phyloP scores from a whole-genome alignment of 2,329 filamentous ascomycete species.

The Pestalotiopsis sp. region DNA sequence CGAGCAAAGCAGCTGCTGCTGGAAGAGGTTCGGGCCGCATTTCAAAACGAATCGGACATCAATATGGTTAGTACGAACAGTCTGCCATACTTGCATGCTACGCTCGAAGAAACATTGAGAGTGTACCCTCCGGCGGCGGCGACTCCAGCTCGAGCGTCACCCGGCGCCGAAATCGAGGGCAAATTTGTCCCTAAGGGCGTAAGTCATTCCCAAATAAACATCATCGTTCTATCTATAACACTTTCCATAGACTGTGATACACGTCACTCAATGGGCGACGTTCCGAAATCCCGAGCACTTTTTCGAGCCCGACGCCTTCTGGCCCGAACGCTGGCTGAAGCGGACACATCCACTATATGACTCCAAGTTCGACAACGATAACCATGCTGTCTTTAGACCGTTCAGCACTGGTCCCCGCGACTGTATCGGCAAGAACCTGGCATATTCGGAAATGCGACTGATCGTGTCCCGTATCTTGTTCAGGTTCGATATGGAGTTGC shows the following conservation, averaged over 20 bases:
- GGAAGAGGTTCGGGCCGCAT: slow-evolving; percentile 3
- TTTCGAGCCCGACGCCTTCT: slow-evolving; percentile 34
- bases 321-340: slow-evolving; percentile 20
- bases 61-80: background rate
- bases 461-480: slow-evolving; percentile 35
- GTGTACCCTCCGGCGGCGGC: slow-evolving; percentile 4
- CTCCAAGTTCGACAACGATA: slow-evolving; percentile 16
- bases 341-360: slow-evolving; percentile 14
- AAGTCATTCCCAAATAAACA: background rate
- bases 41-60: background rate
- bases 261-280: slow-evolving; percentile 44
- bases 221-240: background rate
- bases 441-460: slow-evolving; percentile 36
- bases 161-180: slow-evolving; percentile 20
- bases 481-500: slow-evolving; percentile 34
- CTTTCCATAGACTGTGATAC: slow-evolving; percentile 34
- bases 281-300: slow-evolving; percentile 44
- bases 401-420: slow-evolving; percentile 20
- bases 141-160: slow-evolving; percentile 28
- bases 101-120: slow-evolving; percentile 12
- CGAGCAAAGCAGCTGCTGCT: background rate
- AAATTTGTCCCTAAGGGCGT: slow-evolving; percentile 15
- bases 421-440: slow-evolving; percentile 26
- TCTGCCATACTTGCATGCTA: slow-evolving; percentile 7
- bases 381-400: slow-evolving; percentile 15